Evolutionary conservation across 495 filamentous ascomycete genomes (phyloP).

Genomic region (Durotheca rogersii): DNA sequence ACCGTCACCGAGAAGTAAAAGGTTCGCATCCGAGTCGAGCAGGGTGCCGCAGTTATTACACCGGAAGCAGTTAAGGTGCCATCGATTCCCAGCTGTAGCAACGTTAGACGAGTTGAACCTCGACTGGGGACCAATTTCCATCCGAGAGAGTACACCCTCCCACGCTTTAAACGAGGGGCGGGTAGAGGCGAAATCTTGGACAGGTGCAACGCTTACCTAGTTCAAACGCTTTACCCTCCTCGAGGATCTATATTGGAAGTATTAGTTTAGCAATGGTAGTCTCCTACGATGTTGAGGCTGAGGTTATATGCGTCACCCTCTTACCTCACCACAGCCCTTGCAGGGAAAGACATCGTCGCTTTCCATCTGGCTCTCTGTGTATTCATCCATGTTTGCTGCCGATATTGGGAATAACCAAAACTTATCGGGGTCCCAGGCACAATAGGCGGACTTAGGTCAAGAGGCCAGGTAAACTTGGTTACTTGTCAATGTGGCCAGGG

Average conservation of each 20-base stretch:
- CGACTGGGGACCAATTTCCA: not conserved
- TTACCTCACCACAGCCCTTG: slow-evolving; percentile 96
- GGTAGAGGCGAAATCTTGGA: slow-evolving; percentile 3
- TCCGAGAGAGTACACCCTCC: not conserved
- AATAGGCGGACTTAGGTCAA: not conserved
- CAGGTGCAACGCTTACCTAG: slow-evolving; percentile 65
- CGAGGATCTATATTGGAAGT: slow-evolving; percentile 68
- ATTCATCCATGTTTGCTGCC: slow-evolving; percentile 52
- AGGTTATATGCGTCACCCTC: slow-evolving; percentile 11
- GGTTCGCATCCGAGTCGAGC: slow-evolving; percentile 97
- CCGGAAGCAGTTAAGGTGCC: slow-evolving; percentile 99
- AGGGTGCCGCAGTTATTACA: slow-evolving; percentile 95
- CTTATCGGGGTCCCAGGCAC: slow-evolving; percentile 3
- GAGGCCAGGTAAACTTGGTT: not conserved
- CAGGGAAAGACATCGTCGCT: slow-evolving; percentile 90
- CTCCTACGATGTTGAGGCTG: not conserved
- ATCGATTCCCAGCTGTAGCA: slow-evolving; percentile 83
- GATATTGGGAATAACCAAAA: slow-evolving; percentile 6
- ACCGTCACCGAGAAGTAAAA: slow-evolving; percentile 93
- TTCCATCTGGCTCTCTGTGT: slow-evolving; percentile 80
- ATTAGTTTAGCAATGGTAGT: slow-evolving; percentile 27
- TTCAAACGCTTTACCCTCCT: slow-evolving; percentile 98
- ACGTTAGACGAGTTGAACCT: slow-evolving; percentile 21
- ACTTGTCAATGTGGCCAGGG: not conserved
- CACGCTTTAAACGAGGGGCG: slow-evolving; percentile 1